phyloP scores from a whole-genome alignment of 495 filamentous ascomycete species.

The Aspergillus wentii region DNA sequence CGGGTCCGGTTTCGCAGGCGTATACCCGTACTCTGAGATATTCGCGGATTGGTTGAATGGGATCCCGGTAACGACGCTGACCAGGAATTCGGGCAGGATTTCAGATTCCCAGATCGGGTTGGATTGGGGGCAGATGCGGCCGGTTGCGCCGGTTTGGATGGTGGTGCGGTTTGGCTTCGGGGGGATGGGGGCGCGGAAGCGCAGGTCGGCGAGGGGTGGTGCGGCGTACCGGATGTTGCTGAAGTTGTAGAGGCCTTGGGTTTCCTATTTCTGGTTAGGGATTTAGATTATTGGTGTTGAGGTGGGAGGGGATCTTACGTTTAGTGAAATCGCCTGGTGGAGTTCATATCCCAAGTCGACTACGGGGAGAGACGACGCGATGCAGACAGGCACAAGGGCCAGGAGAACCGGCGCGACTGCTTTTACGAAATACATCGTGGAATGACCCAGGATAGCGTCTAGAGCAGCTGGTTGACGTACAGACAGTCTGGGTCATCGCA shows the following conservation, averaged over 20 bases:
- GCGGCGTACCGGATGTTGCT: conserved; percentile 56
- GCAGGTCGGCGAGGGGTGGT: conserved; percentile 46
- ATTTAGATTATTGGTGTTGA: background rate
- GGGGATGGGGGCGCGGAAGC: conserved; percentile 44
- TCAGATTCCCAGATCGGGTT: conserved; percentile 35
- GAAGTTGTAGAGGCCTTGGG: conserved; percentile 48
- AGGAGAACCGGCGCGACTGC: conserved; percentile 3
- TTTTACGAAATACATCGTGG: conserved; percentile 10
- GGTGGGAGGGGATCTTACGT: conserved; percentile 22
- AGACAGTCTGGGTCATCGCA: too few relatives aligned
- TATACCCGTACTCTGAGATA: conserved; percentile 22
- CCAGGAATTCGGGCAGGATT: conserved; percentile 24
- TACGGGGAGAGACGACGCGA: conserved; percentile 23
- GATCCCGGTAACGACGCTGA: conserved; percentile 22
- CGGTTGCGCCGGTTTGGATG: conserved; percentile 40
- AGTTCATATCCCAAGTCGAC: conserved; percentile 44
- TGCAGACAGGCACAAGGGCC: conserved; percentile 12
- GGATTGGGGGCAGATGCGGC: conserved; percentile 48
- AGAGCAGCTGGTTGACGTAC: too few relatives aligned
- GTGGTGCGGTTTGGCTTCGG: conserved; percentile 29
- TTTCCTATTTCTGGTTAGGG: conserved; percentile 15
- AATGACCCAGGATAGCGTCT: conserved; percentile 10
- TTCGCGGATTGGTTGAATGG: conserved; percentile 27
- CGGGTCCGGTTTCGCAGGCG: conserved; percentile 30
- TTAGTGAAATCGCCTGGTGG: conserved; percentile 36